Conservation (phyloP, 306 rosid genomes). For the Acmispon strigosus region DNA sequence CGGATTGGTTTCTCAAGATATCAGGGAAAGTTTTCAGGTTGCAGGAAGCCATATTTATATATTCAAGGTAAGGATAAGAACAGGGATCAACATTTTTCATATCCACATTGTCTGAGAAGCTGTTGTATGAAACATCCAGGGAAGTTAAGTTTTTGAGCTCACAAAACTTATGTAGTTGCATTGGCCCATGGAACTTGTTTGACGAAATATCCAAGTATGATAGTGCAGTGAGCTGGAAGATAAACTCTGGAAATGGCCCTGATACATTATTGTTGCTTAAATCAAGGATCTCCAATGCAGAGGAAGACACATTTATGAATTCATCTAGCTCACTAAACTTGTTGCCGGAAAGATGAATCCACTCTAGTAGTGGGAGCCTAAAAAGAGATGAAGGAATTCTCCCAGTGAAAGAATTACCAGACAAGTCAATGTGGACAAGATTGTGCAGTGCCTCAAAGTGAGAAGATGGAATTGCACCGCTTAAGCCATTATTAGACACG, state of each 20-base stretch:
- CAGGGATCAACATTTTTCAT: neutral
- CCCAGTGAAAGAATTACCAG: neutral
- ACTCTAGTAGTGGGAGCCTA: constrained; percentile 2
- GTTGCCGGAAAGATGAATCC: neutral
- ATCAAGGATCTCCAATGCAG: constrained; percentile 11
- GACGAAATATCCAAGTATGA: neutral
- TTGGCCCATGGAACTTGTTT: constrained; percentile 17
- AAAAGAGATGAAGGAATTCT: neutral
- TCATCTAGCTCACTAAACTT: constrained; percentile 4
- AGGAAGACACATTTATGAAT: neutral
- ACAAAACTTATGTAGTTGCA: neutral
- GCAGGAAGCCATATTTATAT: constrained; percentile 24
- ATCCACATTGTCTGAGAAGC: neutral
- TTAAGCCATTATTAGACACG: neutral
- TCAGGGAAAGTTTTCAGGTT: constrained; percentile 5
- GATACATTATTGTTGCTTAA: constrained; percentile 27
- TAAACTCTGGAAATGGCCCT: constrained; percentile 28
- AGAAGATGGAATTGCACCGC: neutral
- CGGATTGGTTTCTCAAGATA: constrained; percentile 31
- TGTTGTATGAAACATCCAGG: constrained; percentile 45
- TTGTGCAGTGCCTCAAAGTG: neutral
- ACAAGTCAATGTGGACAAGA: neutral
- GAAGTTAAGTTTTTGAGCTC: neutral
- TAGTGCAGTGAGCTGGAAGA: constrained; percentile 2
- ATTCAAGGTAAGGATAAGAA: neutral